Conservation (phyloP, 1,139 yeast genomes). For the Yamadazyma dendronema region DNA sequence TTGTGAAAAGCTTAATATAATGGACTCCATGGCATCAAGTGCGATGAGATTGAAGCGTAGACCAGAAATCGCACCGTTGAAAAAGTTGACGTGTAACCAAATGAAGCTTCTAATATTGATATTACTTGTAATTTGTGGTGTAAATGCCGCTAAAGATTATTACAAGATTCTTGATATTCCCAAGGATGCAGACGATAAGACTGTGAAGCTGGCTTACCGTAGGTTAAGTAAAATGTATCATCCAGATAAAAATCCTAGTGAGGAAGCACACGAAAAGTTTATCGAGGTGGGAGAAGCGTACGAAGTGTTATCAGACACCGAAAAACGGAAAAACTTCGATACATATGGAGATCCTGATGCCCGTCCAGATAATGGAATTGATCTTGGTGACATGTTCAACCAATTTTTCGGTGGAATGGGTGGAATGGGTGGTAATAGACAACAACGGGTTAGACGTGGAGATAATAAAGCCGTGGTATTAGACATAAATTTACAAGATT, state of each 20-base stretch:
- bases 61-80: not conserved
- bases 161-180: conserved; percentile 63
- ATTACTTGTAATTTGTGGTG: conserved; percentile 6
- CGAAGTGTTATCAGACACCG: conserved; percentile 76
- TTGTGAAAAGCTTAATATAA: conserved; percentile 71
- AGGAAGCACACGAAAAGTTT: conserved; percentile 80
- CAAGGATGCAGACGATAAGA: conserved; percentile 69
- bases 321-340: conserved; percentile 73
- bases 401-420: conserved; percentile 72
- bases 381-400: conserved; percentile 69
- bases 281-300: conserved; percentile 93
- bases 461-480: conserved; percentile 60
- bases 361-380: conserved; percentile 39
- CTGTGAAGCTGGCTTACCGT: conserved; percentile 85
- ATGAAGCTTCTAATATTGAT: conserved; percentile 9
- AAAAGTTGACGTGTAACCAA: not conserved
- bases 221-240: conserved; percentile 83
- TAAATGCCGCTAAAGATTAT: conserved; percentile 21
- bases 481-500: conserved; percentile 58
- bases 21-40: conserved; percentile 60
- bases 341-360: conserved; percentile 77
- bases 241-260: conserved; percentile 89
- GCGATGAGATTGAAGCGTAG: not conserved
- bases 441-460: conserved; percentile 53
- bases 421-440: conserved; percentile 38